These are phyloP conservation scores for Citrullus amarus DNA, from an alignment of 306 rosid genomes.

Conservation along the genomic window DNA sequence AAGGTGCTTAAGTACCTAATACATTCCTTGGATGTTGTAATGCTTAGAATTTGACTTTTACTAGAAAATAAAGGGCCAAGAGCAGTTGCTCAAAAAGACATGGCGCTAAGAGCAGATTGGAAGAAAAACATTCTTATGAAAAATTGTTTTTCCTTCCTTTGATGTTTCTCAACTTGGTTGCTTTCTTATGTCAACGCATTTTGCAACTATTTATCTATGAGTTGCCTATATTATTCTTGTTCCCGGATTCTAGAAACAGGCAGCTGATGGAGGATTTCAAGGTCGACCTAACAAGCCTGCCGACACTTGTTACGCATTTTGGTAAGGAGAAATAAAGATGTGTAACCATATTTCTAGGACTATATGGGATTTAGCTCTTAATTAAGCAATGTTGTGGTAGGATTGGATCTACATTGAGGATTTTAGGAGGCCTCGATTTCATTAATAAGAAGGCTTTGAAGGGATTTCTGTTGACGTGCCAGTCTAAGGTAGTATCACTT, in stretches of 20 bases:
- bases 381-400: conserved; percentile 31
- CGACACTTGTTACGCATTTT: conserved; percentile 89
- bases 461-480: conserved; percentile 61
- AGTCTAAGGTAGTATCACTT: conserved; percentile 44
- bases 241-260: conserved; percentile 52
- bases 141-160: not conserved
- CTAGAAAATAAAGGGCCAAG: not conserved
- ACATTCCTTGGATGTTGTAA: not conserved
- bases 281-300: conserved; percentile 85
- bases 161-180: not conserved
- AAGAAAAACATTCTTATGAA: not conserved
- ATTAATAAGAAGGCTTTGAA: conserved; percentile 48
- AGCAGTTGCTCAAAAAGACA: too few species aligned
- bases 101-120: not conserved
- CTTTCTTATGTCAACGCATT: not conserved
- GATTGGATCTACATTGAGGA: conserved; percentile 70
- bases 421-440: conserved; percentile 54
- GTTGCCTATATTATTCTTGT: not conserved
- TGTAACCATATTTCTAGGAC: conserved; percentile 1
- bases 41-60: not conserved
- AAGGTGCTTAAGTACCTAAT: too few species aligned
- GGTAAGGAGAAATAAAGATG: conserved; percentile 31
- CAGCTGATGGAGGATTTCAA: conserved; percentile 79
- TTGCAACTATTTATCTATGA: not conserved
- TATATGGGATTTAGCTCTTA: conserved; percentile 10